phyloP scores from a whole-genome alignment of 1,284 basidiomycete genomes.

The Peniophora sp. region DNA sequence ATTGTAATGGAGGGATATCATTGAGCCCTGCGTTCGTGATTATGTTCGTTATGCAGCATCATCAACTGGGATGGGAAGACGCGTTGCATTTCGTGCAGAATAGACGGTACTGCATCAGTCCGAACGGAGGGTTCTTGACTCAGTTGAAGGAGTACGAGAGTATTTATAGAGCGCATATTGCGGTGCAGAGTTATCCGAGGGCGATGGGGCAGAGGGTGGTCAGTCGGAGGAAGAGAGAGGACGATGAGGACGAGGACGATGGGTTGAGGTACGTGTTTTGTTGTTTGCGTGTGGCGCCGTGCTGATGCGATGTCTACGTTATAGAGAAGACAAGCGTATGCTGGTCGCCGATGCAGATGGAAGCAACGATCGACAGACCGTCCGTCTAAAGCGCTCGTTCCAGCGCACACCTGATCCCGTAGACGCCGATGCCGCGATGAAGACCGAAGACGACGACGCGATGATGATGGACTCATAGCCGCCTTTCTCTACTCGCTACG shows the following conservation, averaged over 20 bases:
- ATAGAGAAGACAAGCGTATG: slow-evolving; percentile 10
- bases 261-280: slow-evolving; percentile 31
- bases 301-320: not conserved
- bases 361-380: not conserved
- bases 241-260: slow-evolving; percentile 59
- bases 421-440: slow-evolving; percentile 6
- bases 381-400: not conserved
- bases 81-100: slow-evolving; percentile 83
- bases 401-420: slow-evolving; percentile 2
- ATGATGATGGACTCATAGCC: not conserved
- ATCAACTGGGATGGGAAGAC: slow-evolving; percentile 75
- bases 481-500: not conserved
- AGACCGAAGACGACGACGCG: slow-evolving; percentile 8
- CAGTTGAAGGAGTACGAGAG: slow-evolving; percentile 93
- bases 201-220: slow-evolving; percentile 27
- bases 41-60: slow-evolving; percentile 87
- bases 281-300: not conserved
- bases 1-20: slow-evolving; percentile 89
- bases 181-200: slow-evolving; percentile 48
- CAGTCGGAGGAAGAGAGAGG: slow-evolving; percentile 56
- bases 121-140: slow-evolving; percentile 79
- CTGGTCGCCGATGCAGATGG: not conserved
- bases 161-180: slow-evolving; percentile 73
- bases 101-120: slow-evolving; percentile 84
- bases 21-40: slow-evolving; percentile 85